Percentiles rank a stretch among this genome's conserved stretches.
Conservation (phyloP, 805 yeast genomes). For the Candida ficus region DNA sequence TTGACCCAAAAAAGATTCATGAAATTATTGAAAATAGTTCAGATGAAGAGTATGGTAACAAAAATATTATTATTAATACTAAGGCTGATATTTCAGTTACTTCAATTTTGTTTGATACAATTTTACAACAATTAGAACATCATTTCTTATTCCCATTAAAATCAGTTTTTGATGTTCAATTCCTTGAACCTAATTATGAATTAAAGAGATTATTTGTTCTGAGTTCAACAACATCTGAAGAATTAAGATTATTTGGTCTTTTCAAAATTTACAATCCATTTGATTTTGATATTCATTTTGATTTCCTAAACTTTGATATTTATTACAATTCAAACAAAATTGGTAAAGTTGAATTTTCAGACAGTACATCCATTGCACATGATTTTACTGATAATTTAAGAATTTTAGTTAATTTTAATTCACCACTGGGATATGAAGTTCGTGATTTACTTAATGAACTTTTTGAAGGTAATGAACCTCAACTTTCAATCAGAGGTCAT, state of each 20-base stretch:
- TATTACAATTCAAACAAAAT: slow-evolving; percentile 30
- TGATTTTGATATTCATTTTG: slow-evolving; percentile 21
- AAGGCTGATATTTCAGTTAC: slow-evolving; percentile 17
- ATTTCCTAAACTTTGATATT: slow-evolving; percentile 25
- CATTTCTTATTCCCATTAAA: slow-evolving; percentile 1
- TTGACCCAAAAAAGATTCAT: slow-evolving; percentile 14
- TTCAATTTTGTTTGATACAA: slow-evolving; percentile 21
- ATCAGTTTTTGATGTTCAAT: neutral
- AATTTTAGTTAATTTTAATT: neutral
- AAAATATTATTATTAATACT: slow-evolving; percentile 3
- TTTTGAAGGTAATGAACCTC: neutral
- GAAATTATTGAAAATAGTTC: slow-evolving; percentile 4
- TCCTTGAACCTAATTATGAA: neutral
- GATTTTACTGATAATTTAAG: slow-evolving; percentile 5
- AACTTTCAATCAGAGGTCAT: neutral
- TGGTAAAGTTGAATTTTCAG: slow-evolving; percentile 27
- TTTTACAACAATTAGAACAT: slow-evolving; percentile 16
- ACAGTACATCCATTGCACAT: slow-evolving; percentile 20
- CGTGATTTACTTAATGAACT: neutral
- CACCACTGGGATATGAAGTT: slow-evolving; percentile 3
- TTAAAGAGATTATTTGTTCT: slow-evolving; percentile 21
- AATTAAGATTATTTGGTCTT: slow-evolving; percentile 27
- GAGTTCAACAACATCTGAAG: slow-evolving; percentile 21
- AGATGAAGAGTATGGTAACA: slow-evolving; percentile 2
- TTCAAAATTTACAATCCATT: slow-evolving; percentile 32